These are phyloP conservation scores for Solanum piurae DNA, from an alignment of 257 asterid species.

Conservation along the genomic window DNA sequence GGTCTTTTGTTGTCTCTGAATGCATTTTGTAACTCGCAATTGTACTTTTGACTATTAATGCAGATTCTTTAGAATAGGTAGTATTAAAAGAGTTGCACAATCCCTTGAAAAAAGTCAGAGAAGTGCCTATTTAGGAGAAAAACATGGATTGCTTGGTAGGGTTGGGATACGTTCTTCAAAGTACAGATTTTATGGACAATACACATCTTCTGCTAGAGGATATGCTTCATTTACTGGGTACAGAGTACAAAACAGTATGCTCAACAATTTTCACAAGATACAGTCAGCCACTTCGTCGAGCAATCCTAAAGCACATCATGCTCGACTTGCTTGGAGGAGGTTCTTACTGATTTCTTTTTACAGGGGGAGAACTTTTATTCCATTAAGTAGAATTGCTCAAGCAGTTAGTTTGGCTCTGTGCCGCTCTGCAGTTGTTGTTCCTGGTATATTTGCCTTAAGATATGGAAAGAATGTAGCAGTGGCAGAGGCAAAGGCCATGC, in stretches of 20 bases:
- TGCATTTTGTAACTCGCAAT: background rate
- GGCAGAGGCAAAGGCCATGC: slow-evolving; percentile 41
- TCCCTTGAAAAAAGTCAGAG: slow-evolving; percentile 10
- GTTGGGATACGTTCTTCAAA: slow-evolving; percentile 20
- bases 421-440: slow-evolving; percentile 51
- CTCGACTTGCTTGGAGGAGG: slow-evolving; percentile 58
- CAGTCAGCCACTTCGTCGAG: slow-evolving; percentile 26
- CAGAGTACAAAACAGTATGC: slow-evolving; percentile 19
- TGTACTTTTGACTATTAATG: background rate
- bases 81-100: slow-evolving; percentile 25
- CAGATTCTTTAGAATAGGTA: slow-evolving; percentile 46
- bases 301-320: slow-evolving; percentile 30
- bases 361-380: slow-evolving; percentile 18
- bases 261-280: slow-evolving; percentile 13
- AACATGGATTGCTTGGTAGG: slow-evolving; percentile 24
- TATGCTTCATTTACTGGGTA: slow-evolving; percentile 21
- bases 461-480: slow-evolving; percentile 44
- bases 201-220: slow-evolving; percentile 21
- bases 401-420: slow-evolving; percentile 70
- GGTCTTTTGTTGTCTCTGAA: background rate
- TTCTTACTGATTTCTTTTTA: slow-evolving; percentile 20
- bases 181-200: slow-evolving; percentile 29
- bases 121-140: slow-evolving; percentile 8
- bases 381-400: slow-evolving; percentile 58
- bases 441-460: slow-evolving; percentile 53